Base-by-base conservation (phyloP, 768 basidiomycete genomes). In the Termitomyces sp. region DNA sequence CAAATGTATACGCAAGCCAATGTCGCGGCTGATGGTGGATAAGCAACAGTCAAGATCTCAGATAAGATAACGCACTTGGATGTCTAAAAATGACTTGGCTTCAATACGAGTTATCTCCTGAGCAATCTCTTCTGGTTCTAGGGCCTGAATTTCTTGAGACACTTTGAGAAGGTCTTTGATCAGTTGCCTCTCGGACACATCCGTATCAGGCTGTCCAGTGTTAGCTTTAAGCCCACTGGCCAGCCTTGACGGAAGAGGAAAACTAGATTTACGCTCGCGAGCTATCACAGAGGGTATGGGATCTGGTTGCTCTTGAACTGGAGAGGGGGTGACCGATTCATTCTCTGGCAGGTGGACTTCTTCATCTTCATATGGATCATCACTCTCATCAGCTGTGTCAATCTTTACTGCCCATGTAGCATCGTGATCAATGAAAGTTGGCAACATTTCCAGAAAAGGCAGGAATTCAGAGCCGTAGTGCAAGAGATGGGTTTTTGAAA, bases 381-480 rank as follows among this genome's bases (percentile, higher is more conserved):
- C 89, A 54, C 77, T 84, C 56, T 86, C 89, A 45, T 80, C 79
- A 14, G 81, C 71, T 12, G 75, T 62, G 41, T 82, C 77, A 40
- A 77, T 74, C 64, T 87, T 87, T 62, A 87, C 66, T n/a, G 90
- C 85, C 91, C 92, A 93, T 7, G 82, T 70, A 23, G 77, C 75
- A 66, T 93, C 90, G 53, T 78, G 77, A 66, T 93, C 91, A n/a
- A 75, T 71, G 25, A 89, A 74, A 34, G 69, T 76, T 5, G 86
- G 78, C 10, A 91, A 74, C 48, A 80, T 74, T 62, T 92, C 89
- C 35, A 90, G 75, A 67, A 94, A 93, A 1, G 90, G 89, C 10
- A 91, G 78, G 63, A 94, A 84, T 64, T 91, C 88, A 14, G 89
- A 85, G 37, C 88, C 92, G 61, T 94, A 94, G 68, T 93, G 91